Evolutionary conservation across 768 basidiomycete genomes (phyloP), one percentile per base, ranked within the genome.

Genomic region (Rickenella mellea): DNA sequence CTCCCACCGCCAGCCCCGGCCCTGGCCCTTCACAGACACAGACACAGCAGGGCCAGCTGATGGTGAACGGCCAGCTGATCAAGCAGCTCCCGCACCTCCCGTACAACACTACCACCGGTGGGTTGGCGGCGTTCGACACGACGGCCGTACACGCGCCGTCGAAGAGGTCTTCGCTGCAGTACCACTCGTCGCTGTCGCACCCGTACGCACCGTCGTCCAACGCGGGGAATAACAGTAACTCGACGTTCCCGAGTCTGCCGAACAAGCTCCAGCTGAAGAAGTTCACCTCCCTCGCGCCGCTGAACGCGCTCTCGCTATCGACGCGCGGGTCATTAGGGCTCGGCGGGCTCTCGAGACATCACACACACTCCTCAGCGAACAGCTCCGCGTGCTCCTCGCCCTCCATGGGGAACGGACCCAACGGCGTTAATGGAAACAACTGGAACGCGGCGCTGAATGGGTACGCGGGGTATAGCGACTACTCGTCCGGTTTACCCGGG

Each of bases 381-480:
- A 3, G 33, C 19, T 10, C n/a, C 30, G 30, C n/a, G 30, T 32
- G 30, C 30, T 14, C 4, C 33, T 10, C 10, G 33, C 10, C 19
- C 5, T 17, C 19, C 3, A 15, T 36, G 33, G 33, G 33, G 11
- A 12, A 20, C 21, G 21, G 55, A 8, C 53, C 60, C 26, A 49
- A 58, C 41, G 53, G 57, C 45, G 41, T 61, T 28, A 60, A 61
- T 46, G 78, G 81, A 1, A 76, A 76, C 1, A n/a, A n/a, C n/a
- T n/a, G n/a, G n/a, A n/a, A n/a, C n/a, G n/a, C n/a, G n/a, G n/a
- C n/a, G n/a, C 83, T 84, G 64, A 83, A 80, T 53, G 56, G 74
- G 1, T 84, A 83, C 48, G 76, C 80, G 11, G 74, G 77, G 31
- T 84, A 82, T 48, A 61, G 69, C 0, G 80, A 83, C 45, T 84